Evolutionary conservation across 192 early-diverging fungal species (phyloP).

Genomic region (Mortierella antarctica): DNA sequence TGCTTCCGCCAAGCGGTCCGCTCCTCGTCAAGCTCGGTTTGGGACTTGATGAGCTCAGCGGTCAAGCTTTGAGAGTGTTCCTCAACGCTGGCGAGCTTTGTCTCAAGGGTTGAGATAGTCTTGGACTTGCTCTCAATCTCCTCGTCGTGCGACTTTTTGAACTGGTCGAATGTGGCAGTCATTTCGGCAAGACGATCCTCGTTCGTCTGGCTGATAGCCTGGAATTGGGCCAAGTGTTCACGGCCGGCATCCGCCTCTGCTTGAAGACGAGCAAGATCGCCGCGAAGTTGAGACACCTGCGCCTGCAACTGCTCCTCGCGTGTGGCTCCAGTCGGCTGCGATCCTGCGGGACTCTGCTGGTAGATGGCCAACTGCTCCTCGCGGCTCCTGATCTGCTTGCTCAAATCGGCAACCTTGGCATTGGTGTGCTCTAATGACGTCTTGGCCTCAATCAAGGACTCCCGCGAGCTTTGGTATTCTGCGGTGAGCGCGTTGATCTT

Average conservation of each 20-base stretch:
- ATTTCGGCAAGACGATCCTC: slow-evolving; percentile 74
- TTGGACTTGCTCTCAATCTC: slow-evolving; percentile 38
- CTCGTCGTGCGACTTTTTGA: slow-evolving; percentile 64
- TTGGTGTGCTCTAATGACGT: slow-evolving; percentile 60
- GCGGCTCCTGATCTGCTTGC: slow-evolving; percentile 57
- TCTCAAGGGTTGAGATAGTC: slow-evolving; percentile 46
- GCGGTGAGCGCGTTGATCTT: slow-evolving; percentile 46
- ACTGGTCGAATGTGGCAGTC: slow-evolving; percentile 74
- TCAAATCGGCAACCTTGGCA: slow-evolving; percentile 57
- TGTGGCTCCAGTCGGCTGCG: slow-evolving; percentile 25
- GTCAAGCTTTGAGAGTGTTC: slow-evolving; percentile 37
- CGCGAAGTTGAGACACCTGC: slow-evolving; percentile 57
- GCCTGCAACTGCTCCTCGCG: slow-evolving; percentile 46
- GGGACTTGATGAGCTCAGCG: slow-evolving; percentile 50
- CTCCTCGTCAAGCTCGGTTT: slow-evolving; percentile 59
- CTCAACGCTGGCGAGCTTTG: slow-evolving; percentile 28
- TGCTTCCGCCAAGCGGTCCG: slow-evolving; percentile 53
- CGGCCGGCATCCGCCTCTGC: slow-evolving; percentile 65
- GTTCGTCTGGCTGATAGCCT: slow-evolving; percentile 66
- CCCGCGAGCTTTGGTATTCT: slow-evolving; percentile 52
- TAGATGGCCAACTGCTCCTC: slow-evolving; percentile 59
- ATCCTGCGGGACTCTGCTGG: slow-evolving; percentile 39
- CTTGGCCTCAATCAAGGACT: slow-evolving; percentile 52
- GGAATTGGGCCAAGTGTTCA: slow-evolving; percentile 63
- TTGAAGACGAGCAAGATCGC: slow-evolving; percentile 62